Percentiles rank a stretch among this genome's conserved stretches.
phyloP scores from a whole-genome alignment of 139 green algal species.

The Chlorella ohadii region DNA sequence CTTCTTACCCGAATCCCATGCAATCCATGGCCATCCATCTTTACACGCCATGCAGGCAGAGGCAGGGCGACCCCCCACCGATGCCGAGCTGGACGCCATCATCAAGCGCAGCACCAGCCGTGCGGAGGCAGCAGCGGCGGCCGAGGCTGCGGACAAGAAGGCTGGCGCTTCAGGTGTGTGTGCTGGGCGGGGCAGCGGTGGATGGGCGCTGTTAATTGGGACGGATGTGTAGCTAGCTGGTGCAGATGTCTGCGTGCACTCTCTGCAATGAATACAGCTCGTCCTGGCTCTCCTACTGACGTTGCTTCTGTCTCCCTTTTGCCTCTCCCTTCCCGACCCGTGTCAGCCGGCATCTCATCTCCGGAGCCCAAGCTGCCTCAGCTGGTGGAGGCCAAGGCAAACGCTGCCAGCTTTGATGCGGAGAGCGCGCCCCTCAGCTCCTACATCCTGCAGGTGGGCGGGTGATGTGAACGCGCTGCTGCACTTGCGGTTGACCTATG shows the following conservation, averaged over 20 bases:
- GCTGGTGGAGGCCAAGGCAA: slow-evolving; percentile 21
- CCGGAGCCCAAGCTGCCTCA: neutral
- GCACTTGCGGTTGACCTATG: neutral
- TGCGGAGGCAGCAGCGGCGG: neutral
- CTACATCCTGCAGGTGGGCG: slow-evolving; percentile 43
- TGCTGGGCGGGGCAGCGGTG: too few relatives aligned
- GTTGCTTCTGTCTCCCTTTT: neutral
- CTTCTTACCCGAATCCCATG: too few relatives aligned
- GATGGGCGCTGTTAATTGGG: too few relatives aligned
- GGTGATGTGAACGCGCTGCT: neutral
- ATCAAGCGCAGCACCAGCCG: slow-evolving; percentile 55
- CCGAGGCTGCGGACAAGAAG: neutral
- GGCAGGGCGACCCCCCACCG: slow-evolving; percentile 32
- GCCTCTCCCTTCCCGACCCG: neutral
- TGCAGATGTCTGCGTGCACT: too few relatives aligned
- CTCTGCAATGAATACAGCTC: too few relatives aligned
- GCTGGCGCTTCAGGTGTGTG: neutral
- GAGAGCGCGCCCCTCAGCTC: slow-evolving; percentile 48
- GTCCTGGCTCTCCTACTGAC: too few relatives aligned
- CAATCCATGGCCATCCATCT: too few relatives aligned
- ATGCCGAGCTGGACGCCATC: slow-evolving; percentile 69
- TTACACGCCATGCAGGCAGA: too few relatives aligned
- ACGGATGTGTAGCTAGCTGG: too few relatives aligned
- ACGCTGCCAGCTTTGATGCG: slow-evolving; percentile 55
- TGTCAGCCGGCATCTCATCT: neutral